These are phyloP conservation scores for Skeletonema marinoi DNA, from an alignment of 108 stramenopile species.

Conservation along the genomic window DNA sequence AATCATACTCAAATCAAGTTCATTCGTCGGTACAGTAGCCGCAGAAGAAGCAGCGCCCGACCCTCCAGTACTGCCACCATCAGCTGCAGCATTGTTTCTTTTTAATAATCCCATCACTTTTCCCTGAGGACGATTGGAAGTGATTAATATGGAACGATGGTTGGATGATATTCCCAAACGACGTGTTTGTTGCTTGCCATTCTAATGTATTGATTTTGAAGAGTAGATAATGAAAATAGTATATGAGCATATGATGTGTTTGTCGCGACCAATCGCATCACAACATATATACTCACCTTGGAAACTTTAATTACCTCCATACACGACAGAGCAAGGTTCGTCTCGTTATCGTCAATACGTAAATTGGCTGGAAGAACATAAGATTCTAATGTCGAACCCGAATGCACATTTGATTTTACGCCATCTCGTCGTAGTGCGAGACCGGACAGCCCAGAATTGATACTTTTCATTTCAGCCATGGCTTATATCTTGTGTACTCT, in stretches of 20 bases:
- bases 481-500: background rate
- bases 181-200: conserved; percentile 74
- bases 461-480: background rate
- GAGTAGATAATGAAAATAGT: background rate
- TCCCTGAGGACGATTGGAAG: conserved; percentile 53
- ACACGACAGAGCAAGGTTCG: conserved; percentile 16
- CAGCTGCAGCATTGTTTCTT: background rate
- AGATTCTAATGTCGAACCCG: conserved; percentile 29
- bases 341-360: conserved; percentile 9
- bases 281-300: conserved; percentile 57
- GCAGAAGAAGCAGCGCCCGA: conserved; percentile 1
- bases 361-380: conserved; percentile 35
- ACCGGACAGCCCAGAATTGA: background rate
- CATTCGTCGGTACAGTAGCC: conserved; percentile 23
- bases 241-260: conserved; percentile 9
- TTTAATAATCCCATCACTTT: conserved; percentile 48
- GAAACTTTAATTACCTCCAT: conserved; percentile 73
- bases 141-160: conserved; percentile 66
- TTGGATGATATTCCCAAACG: conserved; percentile 66
- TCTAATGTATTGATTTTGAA: conserved; percentile 30
- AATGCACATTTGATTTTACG: conserved; percentile 7
- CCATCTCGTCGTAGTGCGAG: background rate
- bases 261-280: background rate
- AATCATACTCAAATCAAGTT: conserved; percentile 63
- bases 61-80: background rate